Evolutionary conservation across 768 basidiomycete genomes (phyloP).

Genomic region (Calocybe indica): DNA sequence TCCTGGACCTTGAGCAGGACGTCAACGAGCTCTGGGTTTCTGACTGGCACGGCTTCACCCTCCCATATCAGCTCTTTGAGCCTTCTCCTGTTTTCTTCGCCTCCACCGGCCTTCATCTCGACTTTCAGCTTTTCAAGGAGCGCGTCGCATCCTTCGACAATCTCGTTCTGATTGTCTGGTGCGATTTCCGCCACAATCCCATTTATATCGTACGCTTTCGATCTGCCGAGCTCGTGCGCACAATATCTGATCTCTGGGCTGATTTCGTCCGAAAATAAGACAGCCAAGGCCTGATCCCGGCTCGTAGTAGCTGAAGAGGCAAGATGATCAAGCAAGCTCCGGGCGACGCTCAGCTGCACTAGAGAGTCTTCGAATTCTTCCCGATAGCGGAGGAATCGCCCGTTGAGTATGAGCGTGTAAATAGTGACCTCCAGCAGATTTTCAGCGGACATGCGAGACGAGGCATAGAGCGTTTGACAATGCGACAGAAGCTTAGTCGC

Average conservation of each 20-base stretch:
- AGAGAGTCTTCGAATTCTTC: constrained; percentile 74
- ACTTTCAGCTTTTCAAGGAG: constrained; percentile 45
- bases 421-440: constrained; percentile 64
- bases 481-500: constrained; percentile 71
- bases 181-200: constrained; percentile 64
- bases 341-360: constrained; percentile 73
- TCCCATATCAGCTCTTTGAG: constrained; percentile 71
- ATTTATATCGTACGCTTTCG: constrained; percentile 78
- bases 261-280: constrained; percentile 79
- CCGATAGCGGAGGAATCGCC: constrained; percentile 75
- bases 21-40: constrained; percentile 89
- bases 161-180: constrained; percentile 44
- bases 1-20: constrained; percentile 80
- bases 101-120: constrained; percentile 30
- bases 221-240: constrained; percentile 80
- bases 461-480: constrained; percentile 56
- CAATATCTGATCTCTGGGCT: constrained; percentile 90
- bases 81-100: constrained; percentile 41
- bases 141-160: constrained; percentile 59
- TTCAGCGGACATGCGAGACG: constrained; percentile 46
- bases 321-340: constrained; percentile 64
- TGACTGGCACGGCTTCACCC: constrained; percentile 73
- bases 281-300: constrained; percentile 82
- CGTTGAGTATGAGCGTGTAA: constrained; percentile 77
- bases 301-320: constrained; percentile 60